phyloP scores from a whole-genome alignment of 352 stramenopile genomes.

The Phytophthora foliorum region DNA sequence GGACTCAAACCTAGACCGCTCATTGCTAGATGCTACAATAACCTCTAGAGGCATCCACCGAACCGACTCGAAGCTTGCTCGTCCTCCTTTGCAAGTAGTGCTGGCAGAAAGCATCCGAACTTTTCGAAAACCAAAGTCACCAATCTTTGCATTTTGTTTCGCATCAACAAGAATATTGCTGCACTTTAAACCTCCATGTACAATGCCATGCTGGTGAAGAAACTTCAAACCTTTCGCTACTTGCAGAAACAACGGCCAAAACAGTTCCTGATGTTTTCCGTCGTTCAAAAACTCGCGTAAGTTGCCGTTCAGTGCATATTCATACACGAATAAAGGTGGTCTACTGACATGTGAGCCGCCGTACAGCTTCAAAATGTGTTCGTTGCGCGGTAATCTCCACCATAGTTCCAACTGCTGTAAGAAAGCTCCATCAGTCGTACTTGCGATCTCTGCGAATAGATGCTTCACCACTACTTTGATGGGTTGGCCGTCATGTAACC shows the following conservation, averaged over 20 bases:
- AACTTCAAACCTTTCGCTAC: conserved; percentile 53
- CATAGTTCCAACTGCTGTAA: background rate
- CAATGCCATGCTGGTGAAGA: conserved; percentile 54
- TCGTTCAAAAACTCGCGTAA: conserved; percentile 25
- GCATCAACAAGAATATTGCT: conserved; percentile 78
- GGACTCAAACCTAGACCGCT: conserved; percentile 12
- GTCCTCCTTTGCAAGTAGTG: background rate
- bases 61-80: background rate
- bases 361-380: conserved; percentile 38
- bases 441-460: background rate
- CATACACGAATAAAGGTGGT: conserved; percentile 33
- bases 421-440: background rate
- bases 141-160: conserved; percentile 27
- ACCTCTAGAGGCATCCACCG: conserved; percentile 33
- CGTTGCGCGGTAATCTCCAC: background rate
- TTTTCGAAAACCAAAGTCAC: conserved; percentile 25
- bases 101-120: background rate
- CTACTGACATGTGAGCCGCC: conserved; percentile 41
- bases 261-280: background rate
- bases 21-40: background rate
- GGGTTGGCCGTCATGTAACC: background rate
- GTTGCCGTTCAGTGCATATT: conserved; percentile 25
- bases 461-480: background rate
- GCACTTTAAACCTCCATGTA: conserved; percentile 86
- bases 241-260: conserved; percentile 35